phyloP scores from a whole-genome alignment of 331 rosid genomes.

The Quercus lobata region DNA sequence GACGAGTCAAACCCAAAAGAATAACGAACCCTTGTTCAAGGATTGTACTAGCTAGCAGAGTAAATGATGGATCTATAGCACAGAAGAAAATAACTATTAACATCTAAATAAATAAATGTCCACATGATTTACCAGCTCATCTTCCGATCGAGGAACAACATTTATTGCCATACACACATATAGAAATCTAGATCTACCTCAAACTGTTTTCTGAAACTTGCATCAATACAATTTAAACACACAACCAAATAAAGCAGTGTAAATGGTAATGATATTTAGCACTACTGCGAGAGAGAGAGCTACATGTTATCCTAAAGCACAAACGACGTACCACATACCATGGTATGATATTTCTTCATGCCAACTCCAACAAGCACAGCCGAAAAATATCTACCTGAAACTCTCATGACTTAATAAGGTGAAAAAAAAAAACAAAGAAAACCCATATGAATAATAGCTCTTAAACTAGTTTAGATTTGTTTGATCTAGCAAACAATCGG shows the following conservation, averaged over 20 bases:
- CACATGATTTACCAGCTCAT: constrained; percentile 23
- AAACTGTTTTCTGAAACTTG: constrained; percentile 17
- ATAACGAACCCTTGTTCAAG: constrained; percentile 29
- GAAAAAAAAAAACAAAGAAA: constrained; percentile 1
- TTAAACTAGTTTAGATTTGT: constrained; percentile 20
- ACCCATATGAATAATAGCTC: constrained; percentile 10
- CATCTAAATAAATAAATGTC: constrained; percentile 13
- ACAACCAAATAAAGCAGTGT: constrained; percentile 21
- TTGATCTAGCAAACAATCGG: constrained; percentile 70
- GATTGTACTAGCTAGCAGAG: neutral
- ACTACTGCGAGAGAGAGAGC: neutral
- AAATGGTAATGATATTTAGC: neutral
- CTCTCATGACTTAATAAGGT: neutral
- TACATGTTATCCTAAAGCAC: constrained; percentile 4
- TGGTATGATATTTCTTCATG: neutral
- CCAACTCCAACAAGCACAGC: constrained; percentile 27
- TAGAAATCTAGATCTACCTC: constrained; percentile 37
- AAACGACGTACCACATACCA: constrained; percentile 19
- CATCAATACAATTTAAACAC: constrained; percentile 21
- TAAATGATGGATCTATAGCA: constrained; percentile 19
- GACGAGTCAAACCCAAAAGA: neutral
- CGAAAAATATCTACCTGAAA: constrained; percentile 10
- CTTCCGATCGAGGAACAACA: constrained; percentile 18
- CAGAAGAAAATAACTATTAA: constrained; percentile 18
- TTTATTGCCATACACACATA: constrained; percentile 37